Conservation (phyloP, 257 asterid genomes). For the Hygrophila difformis region DNA sequence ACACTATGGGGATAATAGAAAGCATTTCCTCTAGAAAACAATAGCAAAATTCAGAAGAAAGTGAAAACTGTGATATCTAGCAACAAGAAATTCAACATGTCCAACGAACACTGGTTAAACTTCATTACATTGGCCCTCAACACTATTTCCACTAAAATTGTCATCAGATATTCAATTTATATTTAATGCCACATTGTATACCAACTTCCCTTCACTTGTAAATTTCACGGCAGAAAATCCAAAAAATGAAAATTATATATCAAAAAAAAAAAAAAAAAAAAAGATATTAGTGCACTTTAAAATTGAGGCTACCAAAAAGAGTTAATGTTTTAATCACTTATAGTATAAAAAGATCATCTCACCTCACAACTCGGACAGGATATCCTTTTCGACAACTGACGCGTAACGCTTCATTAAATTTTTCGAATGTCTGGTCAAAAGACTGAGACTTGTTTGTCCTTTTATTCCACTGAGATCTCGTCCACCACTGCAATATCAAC, state of each 20-base stretch:
- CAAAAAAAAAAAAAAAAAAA: no score
- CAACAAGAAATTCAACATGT: not conserved
- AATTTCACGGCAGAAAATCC: not conserved
- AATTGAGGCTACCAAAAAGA: no score
- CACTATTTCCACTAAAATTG: not conserved
- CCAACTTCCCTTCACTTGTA: no score
- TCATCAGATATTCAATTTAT: no score
- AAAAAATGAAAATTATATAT: no score
- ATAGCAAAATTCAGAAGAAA: no score
- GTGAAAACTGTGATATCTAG: no score
- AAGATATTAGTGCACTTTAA: no score
- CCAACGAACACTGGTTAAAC: not conserved
- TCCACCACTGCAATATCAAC: slow-evolving; percentile 82
- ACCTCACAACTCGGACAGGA: slow-evolving; percentile 97
- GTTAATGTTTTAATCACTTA: not conserved
- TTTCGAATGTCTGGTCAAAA: slow-evolving; percentile 63
- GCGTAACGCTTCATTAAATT: slow-evolving; percentile 66
- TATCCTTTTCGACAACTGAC: slow-evolving; percentile 78
- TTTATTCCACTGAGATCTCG: slow-evolving; percentile 80
- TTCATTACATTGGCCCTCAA: not conserved
- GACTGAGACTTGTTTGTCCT: slow-evolving; percentile 77
- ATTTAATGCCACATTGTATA: no score
- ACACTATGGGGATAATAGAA: no score
- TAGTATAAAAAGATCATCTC: slow-evolving; percentile 13
- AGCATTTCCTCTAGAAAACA: no score